Evolutionary conservation across 2,329 filamentous ascomycete species (phyloP).

Genomic region (Trichoderma endophyticum): DNA sequence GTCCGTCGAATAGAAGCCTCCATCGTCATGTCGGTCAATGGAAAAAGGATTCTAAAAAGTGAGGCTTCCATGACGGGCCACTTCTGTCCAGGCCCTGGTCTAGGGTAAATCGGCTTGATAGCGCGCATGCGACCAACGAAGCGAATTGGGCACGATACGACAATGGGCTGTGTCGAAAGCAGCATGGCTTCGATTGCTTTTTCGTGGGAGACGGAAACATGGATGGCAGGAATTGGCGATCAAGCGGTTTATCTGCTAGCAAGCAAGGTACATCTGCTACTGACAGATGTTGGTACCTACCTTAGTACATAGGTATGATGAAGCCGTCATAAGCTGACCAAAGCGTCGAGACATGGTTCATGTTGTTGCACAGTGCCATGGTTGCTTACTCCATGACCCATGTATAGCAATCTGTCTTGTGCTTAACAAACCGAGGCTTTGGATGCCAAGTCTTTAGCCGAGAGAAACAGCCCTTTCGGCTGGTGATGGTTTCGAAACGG

Average conservation of each 20-base stretch:
- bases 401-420: not conserved
- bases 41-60: not conserved
- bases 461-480: not conserved
- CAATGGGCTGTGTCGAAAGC: not conserved
- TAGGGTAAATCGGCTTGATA: conserved; percentile 13
- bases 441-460: not conserved
- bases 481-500: conserved; percentile 1
- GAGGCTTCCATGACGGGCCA: not conserved
- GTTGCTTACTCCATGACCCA: not conserved
- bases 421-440: not conserved
- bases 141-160: not conserved
- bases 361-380: not conserved
- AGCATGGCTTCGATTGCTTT: not conserved
- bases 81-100: not conserved
- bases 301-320: not conserved
- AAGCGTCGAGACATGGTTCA: not conserved
- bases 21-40: not conserved
- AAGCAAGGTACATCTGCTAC: not conserved
- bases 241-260: not conserved
- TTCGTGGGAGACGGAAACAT: not conserved
- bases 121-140: not conserved
- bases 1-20: not conserved
- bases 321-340: not conserved
- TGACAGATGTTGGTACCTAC: not conserved
- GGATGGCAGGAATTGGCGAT: conserved; percentile 7